Base-by-base conservation (phyloP, 257 asterid genomes). In the Jasminum sambac region DNA sequence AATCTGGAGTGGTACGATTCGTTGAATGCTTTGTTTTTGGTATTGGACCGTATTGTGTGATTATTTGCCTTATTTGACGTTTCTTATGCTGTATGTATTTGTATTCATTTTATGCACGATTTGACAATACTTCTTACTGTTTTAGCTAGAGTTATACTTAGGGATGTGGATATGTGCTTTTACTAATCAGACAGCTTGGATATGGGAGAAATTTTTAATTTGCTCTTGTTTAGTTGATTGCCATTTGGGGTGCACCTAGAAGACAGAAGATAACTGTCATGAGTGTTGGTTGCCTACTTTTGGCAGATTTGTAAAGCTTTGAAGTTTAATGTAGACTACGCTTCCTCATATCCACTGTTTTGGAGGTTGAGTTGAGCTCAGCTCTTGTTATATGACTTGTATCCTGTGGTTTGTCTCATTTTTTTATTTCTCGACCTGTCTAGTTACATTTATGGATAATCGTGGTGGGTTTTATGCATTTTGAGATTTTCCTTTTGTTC, bases 1-100 rank as follows among this genome's bases (percentile, higher is more conserved):
- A 70, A 39, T 46, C 84, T 7, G 92, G 92, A 73, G 86, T 87
- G 88, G 92, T 87, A 81, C 5, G 84, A 46, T 1, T 42, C 37
- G n/a, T 57, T 43, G 25, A 65, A 57, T 59, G 24, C 59, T 57
- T 70, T 68, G 34, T 21, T 37, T n/a, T 11, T 10, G 36, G 21
- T 41, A 36, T 24, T 17, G 38, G 60, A 61, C 65, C 43, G 63
- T 46, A 64, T 63, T n/a, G 2, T 69, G 73, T 58, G 30, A 40
- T 58, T 14, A 59, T n/a, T 70, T 8, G 21, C 19, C 64, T 2
- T 66, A 19, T 68, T n/a, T 26, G 7, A 6, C 36, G 2, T 46
- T 2, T 48, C 30, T 0, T 42, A 7, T 62, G 41, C 11, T 36
- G 68, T 19, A n/a, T n/a, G 37, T 12, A 41, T 72, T 63, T 43